These are phyloP conservation scores for Garcia nutans DNA, from an alignment of 345 rosid genomes.

Conservation along the genomic window DNA sequence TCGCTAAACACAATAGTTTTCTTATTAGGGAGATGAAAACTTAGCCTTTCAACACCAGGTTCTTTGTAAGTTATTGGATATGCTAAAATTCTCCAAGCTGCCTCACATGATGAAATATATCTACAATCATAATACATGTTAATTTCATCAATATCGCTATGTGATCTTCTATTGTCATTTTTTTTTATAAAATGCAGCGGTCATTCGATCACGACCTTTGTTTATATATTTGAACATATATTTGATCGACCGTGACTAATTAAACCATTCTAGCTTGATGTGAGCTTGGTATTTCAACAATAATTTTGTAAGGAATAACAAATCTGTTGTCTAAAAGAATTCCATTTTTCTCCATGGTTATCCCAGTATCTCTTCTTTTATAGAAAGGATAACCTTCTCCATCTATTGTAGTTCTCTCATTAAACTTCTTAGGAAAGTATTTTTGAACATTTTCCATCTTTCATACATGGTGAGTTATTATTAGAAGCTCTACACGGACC, in stretches of 20 bases:
- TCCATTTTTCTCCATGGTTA: neutral
- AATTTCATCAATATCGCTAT: neutral
- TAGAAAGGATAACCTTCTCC: neutral
- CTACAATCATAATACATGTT: neutral
- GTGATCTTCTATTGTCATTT: neutral
- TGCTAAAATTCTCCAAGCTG: neutral
- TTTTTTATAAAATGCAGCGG: neutral
- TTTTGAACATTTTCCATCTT: neutral
- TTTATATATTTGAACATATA: neutral
- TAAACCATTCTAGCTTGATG: neutral
- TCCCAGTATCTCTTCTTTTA: neutral
- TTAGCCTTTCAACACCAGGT: neutral
- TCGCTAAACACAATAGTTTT: no score
- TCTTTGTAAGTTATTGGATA: neutral
- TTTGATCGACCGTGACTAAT: neutral
- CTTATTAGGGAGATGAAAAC: no score
- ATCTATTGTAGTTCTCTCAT: neutral
- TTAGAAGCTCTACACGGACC: constrained; percentile 4
- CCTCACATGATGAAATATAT: neutral
- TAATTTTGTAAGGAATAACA: neutral
- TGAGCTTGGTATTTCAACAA: neutral
- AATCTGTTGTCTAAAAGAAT: neutral
- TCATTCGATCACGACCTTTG: neutral
- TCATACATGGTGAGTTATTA: neutral
- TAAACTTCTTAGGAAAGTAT: neutral